A percentile compares a stretch with the other conserved stretches of the same genome.
Evolutionary conservation across 2,329 filamentous ascomycete genomes (phyloP).

Genomic region (Calonectria hawksworthii): DNA sequence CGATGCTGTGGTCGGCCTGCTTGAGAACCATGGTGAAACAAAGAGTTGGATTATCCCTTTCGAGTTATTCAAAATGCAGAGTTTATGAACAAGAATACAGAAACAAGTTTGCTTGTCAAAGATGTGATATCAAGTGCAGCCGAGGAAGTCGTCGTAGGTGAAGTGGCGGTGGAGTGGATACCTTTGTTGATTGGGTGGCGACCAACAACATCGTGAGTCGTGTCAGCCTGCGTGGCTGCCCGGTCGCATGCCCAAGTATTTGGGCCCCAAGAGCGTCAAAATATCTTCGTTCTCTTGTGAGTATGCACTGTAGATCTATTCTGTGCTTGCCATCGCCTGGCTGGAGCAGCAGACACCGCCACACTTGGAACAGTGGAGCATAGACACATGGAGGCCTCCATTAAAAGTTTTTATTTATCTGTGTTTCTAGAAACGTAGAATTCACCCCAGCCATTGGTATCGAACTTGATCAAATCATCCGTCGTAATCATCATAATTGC

Average conservation of each 20-base stretch:
- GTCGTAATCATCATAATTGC: neutral
- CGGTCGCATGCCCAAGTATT: neutral
- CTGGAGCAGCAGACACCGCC: neutral
- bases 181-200: neutral
- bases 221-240: constrained; percentile 5
- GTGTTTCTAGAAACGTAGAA: neutral
- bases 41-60: no score
- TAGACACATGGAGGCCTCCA: neutral
- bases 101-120: neutral
- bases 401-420: neutral
- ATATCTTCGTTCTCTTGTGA: neutral
- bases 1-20: neutral
- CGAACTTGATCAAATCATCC: neutral
- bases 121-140: neutral
- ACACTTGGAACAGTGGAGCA: neutral
- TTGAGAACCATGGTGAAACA: neutral
- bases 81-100: neutral
- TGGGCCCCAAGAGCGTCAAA: neutral
- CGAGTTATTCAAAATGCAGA: neutral
- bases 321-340: neutral
- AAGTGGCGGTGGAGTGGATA: neutral
- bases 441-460: neutral
- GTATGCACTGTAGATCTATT: neutral
- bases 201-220: neutral
- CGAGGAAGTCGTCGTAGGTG: neutral